These are phyloP conservation scores for Hypomontagnella monticulosa DNA, from an alignment of 495 filamentous ascomycete genomes.

Conservation along the genomic window DNA sequence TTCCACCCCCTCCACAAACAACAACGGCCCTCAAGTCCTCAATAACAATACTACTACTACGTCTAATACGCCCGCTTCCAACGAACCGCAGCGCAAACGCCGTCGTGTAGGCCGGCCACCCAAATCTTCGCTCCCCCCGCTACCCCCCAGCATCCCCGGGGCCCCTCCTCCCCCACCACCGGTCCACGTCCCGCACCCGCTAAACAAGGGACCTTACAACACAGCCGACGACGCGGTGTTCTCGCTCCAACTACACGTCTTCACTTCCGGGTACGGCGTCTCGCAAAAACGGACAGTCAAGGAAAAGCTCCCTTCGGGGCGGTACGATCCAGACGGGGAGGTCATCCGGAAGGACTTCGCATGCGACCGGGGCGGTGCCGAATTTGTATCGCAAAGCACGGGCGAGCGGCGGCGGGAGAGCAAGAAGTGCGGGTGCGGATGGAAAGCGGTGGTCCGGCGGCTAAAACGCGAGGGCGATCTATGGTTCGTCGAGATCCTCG, in stretches of 20 bases:
- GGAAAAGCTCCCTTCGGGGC: constrained; percentile 45
- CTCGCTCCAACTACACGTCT: constrained; percentile 43
- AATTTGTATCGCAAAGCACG: constrained; percentile 44
- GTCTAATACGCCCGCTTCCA: neutral
- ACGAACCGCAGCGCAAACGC: constrained; percentile 12
- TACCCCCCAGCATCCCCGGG: constrained; percentile 65
- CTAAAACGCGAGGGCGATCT: constrained; percentile 43
- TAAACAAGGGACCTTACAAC: constrained; percentile 69
- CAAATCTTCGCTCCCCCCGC: constrained; percentile 21
- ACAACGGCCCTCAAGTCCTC: neutral
- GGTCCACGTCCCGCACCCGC: constrained; percentile 70
- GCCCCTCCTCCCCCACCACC: constrained; percentile 73
- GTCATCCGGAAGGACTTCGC: constrained; percentile 45
- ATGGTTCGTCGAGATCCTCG: constrained; percentile 43
- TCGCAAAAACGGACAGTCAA: constrained; percentile 47
- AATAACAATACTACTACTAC: neutral
- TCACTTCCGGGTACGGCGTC: constrained; percentile 45
- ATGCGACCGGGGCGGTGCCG: constrained; percentile 44
- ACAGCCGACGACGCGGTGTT: constrained; percentile 43
- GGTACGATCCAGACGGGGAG: constrained; percentile 41
- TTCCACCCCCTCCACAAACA: neutral
- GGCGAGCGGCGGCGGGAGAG: constrained; percentile 44
- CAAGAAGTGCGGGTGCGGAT: constrained; percentile 43
- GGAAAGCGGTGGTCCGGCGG: constrained; percentile 41
- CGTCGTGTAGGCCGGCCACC: constrained; percentile 35